A percentile compares a stretch with the other conserved stretches of the same genome.
These are phyloP conservation scores for Gossypium rotundifolium DNA, from an alignment of 345 rosid genomes.

Conservation along the genomic window DNA sequence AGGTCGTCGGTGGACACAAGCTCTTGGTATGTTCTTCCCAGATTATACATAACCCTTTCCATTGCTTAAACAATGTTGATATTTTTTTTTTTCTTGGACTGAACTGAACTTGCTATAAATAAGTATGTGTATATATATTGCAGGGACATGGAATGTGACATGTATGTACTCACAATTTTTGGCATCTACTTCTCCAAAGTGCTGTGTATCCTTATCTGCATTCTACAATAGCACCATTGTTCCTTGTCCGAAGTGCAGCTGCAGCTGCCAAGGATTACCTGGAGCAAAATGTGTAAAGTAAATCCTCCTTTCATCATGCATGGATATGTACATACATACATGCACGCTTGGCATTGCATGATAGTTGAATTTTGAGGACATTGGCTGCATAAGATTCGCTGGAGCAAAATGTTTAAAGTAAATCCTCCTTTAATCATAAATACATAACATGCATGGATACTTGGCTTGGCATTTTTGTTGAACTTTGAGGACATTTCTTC, in stretches of 20 bases:
- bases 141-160: conserved; percentile 70
- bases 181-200: conserved; percentile 59
- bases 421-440: too few relatives aligned
- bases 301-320: neutral
- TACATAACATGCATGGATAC: too few relatives aligned
- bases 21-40: conserved; percentile 37
- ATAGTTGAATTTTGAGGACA: neutral
- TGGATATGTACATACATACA: neutral
- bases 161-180: conserved; percentile 62
- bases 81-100: neutral
- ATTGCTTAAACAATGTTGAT: neutral
- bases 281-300: conserved; percentile 52
- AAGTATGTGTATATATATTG: neutral
- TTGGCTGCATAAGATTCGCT: too few relatives aligned
- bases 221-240: conserved; percentile 58
- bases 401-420: too few relatives aligned
- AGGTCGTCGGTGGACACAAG: conserved; percentile 80
- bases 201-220: conserved; percentile 83
- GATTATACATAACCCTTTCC: neutral
- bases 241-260: conserved; percentile 72
- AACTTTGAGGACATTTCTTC: neutral
- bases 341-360: neutral
- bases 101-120: neutral
- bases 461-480: too few relatives aligned
- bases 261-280: conserved; percentile 50